Conservation (phyloP, 1,284 basidiomycete genomes). For the Microbotryum scabiosae region DNA sequence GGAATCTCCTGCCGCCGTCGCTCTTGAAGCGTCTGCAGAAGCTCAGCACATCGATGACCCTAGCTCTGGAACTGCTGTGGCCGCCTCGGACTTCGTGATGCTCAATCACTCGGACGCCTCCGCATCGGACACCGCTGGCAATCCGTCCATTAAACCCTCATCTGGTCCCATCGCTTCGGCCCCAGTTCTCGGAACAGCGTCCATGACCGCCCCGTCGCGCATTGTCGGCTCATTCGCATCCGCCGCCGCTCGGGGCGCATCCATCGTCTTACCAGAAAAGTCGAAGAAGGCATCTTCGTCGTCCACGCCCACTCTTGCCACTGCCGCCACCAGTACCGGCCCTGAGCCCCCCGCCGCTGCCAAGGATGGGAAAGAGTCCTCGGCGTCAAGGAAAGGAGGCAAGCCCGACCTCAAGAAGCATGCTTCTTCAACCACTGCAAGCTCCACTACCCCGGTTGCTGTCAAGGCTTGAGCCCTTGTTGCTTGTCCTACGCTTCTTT, state of each 20-base stretch:
- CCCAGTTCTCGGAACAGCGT: neutral
- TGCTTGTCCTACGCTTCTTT: neutral
- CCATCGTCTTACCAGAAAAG: constrained; percentile 3
- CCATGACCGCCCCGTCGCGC: neutral
- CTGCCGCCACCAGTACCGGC: neutral
- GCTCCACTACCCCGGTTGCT: constrained; percentile 2
- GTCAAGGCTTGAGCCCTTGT: constrained; percentile 5
- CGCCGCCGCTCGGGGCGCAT: constrained; percentile 27
- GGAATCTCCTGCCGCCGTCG: neutral
- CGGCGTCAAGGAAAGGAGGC: neutral
- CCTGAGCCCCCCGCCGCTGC: no score
- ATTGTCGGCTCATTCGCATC: constrained; percentile 21
- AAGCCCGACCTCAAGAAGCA: neutral
- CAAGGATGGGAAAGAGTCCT: neutral
- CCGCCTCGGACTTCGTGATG: constrained; percentile 6
- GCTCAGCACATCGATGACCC: neutral
- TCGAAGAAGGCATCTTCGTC: constrained; percentile 1
- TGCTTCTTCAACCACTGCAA: no score
- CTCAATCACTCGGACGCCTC: constrained; percentile 3
- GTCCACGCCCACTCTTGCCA: neutral
- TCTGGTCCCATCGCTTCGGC: neutral
- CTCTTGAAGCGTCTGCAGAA: neutral
- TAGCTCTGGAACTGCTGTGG: neutral
- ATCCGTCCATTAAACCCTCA: constrained; percentile 1
- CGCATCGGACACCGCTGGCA: neutral